Evolutionary conservation across 495 filamentous ascomycete genomes (phyloP), one percentile per base, ranked within the genome.

Genomic region (Penicillium dipodomyicola): DNA sequence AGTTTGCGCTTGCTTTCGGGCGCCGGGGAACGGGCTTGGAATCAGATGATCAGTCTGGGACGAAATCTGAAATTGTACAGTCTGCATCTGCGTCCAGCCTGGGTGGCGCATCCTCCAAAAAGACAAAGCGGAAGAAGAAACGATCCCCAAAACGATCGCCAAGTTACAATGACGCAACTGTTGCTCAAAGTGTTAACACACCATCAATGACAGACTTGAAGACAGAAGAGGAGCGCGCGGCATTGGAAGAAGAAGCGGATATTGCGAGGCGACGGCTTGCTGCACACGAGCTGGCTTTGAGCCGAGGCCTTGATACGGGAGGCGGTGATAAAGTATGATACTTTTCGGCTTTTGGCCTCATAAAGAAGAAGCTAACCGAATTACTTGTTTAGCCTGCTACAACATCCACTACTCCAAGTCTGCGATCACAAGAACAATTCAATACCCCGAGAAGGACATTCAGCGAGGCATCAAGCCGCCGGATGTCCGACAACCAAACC

Each of bases 1-100:
- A 97, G 64, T 96, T 97, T 62, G 84, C 90, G 1, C 84, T 96
- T 72, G 82, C 83, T 1, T 72, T 96, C 27, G 86, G 87, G 29
- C 80, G 87, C 39, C 79, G 85, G 30, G 81, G 79, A 27, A 89
- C 87, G 0, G 81, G 72, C 8, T 62, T 80, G 20, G 80, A 79
- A 27, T 73, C 77, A 8, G 85, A 94, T 59, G 92, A 95, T 62
- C 81, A 81, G 33, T 85, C 84, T 44, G 89, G 87, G 56, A 84
- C 83, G 51, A 87, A 83, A 60, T 83, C 84, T n/a, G 84, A 81
- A 52, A 82, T 85, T 37, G 84, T 84, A 67, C 77, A 82, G 48
- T 82, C 78, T 29, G 77, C 77, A 14, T 82, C 77, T 22, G 82
- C 77, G 44, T 71, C 74, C 17, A 78, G 87, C 49, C 79, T 83